Evolutionary conservation across 352 stramenopile genomes (phyloP), one percentile per base, ranked within the genome.

Genomic region (Globisporangium alternatum): DNA sequence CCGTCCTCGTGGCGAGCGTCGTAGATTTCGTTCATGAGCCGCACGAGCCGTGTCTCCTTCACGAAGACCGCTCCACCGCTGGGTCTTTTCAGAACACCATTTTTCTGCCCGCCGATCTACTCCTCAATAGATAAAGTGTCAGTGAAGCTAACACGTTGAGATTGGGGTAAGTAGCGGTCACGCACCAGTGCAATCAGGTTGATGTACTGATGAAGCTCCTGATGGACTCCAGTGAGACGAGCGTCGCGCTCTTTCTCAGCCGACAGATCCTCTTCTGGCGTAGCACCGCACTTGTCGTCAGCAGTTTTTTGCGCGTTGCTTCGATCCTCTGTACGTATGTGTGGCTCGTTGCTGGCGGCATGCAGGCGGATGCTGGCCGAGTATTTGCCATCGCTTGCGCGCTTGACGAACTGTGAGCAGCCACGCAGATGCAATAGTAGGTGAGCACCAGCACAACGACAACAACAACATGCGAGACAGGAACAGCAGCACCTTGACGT

Each of bases 1-100:
- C 37, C 58, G 9, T 86, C 70, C 3, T 77, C 79, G 41, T 76
- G 71, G 0, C 70, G 71, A 25, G 81, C 74, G 63, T 93, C 81
- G 60, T 91, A 93, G 37, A 93, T 83, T 19, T 93, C 81, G 52
- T 85, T 86, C 30, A 93, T 77, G 1, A 86, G 76, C 28, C 73
- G 70, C 19, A 82, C 64, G 5, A 87, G 66, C 33, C 78, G 76
- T 53, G 63, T 76, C 53, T 86, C 76, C 52, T 81, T 88, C 31
- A 74, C 69, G 52, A 77, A 83, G n/a, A 49, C 64, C 1, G 28
- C 56, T 37, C 39, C 48, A 0, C 21, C 37, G 43, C 5, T 41
- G 2, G 6, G 44, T 21, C 19, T 43, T 3, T 8, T 48, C 21
- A 4, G 8, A 3, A 9, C 43, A n/a, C 5, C 17, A 48, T 48